These are phyloP conservation scores for Ammopiptanthus mongolicus DNA, from an alignment of 306 rosid species.

Conservation along the genomic window DNA sequence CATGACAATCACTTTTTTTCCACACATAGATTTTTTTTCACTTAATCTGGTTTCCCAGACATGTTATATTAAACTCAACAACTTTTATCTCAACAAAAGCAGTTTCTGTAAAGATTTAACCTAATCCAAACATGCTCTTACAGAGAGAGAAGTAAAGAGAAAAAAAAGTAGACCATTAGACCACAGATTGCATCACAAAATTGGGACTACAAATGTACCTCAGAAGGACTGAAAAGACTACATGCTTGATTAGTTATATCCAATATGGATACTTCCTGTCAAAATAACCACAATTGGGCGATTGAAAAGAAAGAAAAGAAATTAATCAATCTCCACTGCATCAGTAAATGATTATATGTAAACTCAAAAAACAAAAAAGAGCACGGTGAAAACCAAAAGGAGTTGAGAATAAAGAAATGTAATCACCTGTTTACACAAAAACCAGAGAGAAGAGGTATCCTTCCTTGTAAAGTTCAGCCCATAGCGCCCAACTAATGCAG, in stretches of 20 bases:
- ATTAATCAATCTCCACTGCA: constrained; percentile 7
- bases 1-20: too few species aligned
- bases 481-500: constrained; percentile 49
- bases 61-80: too few species aligned
- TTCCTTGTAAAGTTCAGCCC: constrained; percentile 71
- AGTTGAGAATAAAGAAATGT: not conserved
- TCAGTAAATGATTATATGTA: not conserved
- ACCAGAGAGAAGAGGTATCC: constrained; percentile 78
- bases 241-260: constrained; percentile 81
- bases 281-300: constrained; percentile 25
- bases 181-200: not conserved
- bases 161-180: not conserved
- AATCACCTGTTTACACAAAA: constrained; percentile 90
- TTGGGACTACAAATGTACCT: constrained; percentile 45
- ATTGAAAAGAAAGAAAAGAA: constrained; percentile 1
- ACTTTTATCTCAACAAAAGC: too few species aligned
- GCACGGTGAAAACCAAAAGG: not conserved
- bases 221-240: constrained; percentile 63
- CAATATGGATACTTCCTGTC: constrained; percentile 88
- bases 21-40: too few species aligned
- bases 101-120: too few species aligned
- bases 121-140: too few species aligned
- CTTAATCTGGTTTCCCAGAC: too few species aligned
- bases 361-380: constrained; percentile 6
- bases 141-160: not conserved